Evolutionary conservation across 179 eudicot genomes (phyloP).

Genomic region (Vitellaria paradoxa): DNA sequence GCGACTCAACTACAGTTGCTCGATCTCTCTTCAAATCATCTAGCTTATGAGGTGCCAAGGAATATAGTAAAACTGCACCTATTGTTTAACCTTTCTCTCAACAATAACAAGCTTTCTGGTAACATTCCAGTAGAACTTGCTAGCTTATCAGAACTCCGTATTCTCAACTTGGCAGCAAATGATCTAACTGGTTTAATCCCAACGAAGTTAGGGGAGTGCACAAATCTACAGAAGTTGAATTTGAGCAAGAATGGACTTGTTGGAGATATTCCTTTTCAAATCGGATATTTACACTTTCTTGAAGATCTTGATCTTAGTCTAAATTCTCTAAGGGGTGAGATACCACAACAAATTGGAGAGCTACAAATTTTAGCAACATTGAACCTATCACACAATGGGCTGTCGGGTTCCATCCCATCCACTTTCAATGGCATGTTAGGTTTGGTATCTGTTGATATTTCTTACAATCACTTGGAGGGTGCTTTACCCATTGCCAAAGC

Average conservation of each 20-base stretch:
- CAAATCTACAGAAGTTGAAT: not conserved
- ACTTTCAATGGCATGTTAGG: not conserved
- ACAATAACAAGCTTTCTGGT: not conserved
- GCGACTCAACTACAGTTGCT: not conserved
- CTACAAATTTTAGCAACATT: not conserved
- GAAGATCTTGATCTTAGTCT: not conserved
- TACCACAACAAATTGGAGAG: not conserved
- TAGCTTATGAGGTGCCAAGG: not conserved
- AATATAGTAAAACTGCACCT: not conserved
- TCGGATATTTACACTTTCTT: not conserved
- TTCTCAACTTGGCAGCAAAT: conserved; percentile 1
- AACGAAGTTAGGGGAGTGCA: not conserved
- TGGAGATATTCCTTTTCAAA: not conserved
- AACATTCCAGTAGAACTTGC: not conserved
- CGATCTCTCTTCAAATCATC: not conserved
- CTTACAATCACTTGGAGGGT: conserved; percentile 2
- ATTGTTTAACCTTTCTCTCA: not conserved
- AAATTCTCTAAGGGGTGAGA: not conserved
- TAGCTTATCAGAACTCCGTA: not conserved
- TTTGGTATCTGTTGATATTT: not conserved
- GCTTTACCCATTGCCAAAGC: not conserved
- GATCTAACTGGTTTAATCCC: not conserved
- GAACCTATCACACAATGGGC: not conserved
- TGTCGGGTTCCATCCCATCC: not conserved
- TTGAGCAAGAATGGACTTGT: not conserved